phyloP scores from a whole-genome alignment of 2,329 filamentous ascomycete species.

The Penicillium sp. region DNA sequence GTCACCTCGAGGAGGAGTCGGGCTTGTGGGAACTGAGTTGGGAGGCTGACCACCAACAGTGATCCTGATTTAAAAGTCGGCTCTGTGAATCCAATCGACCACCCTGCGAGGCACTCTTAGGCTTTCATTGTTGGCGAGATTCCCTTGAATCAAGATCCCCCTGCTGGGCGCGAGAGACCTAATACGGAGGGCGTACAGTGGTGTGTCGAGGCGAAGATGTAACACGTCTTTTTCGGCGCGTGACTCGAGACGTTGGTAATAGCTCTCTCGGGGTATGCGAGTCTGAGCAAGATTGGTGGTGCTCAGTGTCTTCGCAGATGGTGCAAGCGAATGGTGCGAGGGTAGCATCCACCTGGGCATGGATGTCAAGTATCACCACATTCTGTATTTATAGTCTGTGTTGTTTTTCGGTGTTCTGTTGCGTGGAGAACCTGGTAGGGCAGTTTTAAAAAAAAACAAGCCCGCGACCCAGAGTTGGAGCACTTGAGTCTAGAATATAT shows the following conservation, averaged over 20 bases:
- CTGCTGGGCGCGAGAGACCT: conserved; percentile 54
- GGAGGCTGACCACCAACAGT: conserved; percentile 53
- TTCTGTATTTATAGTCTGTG: neutral
- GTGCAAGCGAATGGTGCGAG: conserved; percentile 6
- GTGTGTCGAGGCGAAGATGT: conserved; percentile 62
- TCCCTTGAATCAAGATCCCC: conserved; percentile 61
- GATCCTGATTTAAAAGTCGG: conserved; percentile 58
- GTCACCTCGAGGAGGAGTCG: neutral
- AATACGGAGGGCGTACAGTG: conserved; percentile 52
- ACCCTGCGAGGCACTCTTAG: conserved; percentile 54
- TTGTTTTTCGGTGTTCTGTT: neutral
- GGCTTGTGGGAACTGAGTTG: neutral
- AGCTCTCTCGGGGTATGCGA: neutral
- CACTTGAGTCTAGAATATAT: conserved; percentile 6
- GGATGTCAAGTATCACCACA: neutral
- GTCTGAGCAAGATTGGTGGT: conserved; percentile 4
- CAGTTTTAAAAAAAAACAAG: conserved; percentile 6
- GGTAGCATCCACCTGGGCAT: neutral
- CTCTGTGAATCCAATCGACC: conserved; percentile 55
- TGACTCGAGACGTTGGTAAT: conserved; percentile 9
- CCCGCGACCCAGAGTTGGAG: neutral
- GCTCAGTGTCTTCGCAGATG: neutral
- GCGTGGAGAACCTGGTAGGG: neutral
- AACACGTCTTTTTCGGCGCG: conserved; percentile 52
- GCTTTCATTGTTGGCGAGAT: conserved; percentile 60